A percentile compares a stretch with the other conserved stretches of the same genome.
These are phyloP conservation scores for Mucor plumbeus DNA, from an alignment of 371 early-diverging fungal genomes.

Conservation along the genomic window DNA sequence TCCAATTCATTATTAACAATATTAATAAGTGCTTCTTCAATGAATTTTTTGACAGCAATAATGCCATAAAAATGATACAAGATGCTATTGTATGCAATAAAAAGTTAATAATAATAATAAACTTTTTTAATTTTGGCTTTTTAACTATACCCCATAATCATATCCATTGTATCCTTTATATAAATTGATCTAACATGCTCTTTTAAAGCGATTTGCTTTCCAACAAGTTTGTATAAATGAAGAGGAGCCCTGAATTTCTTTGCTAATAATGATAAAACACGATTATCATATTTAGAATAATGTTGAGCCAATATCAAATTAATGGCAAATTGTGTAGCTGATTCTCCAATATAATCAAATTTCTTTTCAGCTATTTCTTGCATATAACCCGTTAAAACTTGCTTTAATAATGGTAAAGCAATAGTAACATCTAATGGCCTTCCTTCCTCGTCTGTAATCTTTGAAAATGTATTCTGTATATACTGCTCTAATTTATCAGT, in stretches of 20 bases:
- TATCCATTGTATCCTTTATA: not conserved
- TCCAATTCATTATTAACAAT: not conserved
- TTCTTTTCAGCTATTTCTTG: constrained; percentile 5
- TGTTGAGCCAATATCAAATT: constrained; percentile 2
- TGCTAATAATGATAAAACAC: constrained; percentile 1
- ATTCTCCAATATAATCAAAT: constrained; percentile 12
- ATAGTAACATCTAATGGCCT: not conserved
- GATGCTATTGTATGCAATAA: not conserved
- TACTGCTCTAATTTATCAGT: not conserved
- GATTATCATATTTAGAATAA: constrained; percentile 1
- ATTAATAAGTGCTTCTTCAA: constrained; percentile 1
- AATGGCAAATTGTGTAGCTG: constrained; percentile 15
- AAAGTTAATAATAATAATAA: not conserved
- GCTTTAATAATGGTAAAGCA: not conserved
- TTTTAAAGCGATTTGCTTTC: not conserved
- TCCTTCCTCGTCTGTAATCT: not conserved
- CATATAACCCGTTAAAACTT: not conserved
- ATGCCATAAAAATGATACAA: constrained; percentile 3
- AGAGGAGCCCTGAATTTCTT: not conserved
- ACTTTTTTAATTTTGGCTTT: not conserved
- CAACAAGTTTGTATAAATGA: not conserved
- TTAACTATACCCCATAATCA: constrained; percentile 6
- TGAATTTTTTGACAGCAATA: constrained; percentile 2
- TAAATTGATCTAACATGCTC: not conserved
- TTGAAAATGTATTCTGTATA: not conserved